phyloP scores from a whole-genome alignment of 106 monocot genomes.

The Gastrodia elata region DNA sequence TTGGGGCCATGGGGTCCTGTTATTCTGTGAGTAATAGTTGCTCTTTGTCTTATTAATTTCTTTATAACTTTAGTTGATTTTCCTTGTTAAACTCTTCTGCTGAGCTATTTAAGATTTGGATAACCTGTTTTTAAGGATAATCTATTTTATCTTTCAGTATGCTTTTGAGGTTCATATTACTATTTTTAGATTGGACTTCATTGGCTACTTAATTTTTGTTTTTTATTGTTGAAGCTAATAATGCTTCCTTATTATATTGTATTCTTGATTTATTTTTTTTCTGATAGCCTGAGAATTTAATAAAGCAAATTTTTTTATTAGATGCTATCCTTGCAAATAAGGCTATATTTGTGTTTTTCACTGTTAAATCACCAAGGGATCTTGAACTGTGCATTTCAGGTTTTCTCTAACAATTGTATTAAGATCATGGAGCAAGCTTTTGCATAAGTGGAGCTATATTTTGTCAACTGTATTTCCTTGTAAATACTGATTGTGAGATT shows the following conservation, averaged over 20 bases:
- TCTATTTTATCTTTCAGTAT: background rate
- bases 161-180: background rate
- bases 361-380: background rate
- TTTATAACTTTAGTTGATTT: background rate
- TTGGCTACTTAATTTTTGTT: conserved; percentile 3
- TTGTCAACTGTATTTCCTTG: background rate
- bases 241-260: background rate
- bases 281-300: background rate
- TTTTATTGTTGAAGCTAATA: background rate
- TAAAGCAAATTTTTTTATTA: background rate
- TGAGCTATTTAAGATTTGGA: background rate
- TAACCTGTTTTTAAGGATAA: background rate
- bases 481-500: background rate
- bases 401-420: background rate
- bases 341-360: background rate
- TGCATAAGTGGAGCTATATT: background rate
- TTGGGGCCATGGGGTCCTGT: conserved; percentile 95
- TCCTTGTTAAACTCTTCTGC: background rate
- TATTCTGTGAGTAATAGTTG: conserved; percentile 55
- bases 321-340: background rate
- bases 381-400: background rate
- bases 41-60: background rate
- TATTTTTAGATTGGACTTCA: background rate
- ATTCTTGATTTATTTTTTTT: background rate
- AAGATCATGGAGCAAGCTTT: background rate